A percentile compares a stretch with the other conserved stretches of the same genome.
These are phyloP conservation scores for Cutaneotrichosporon sp. DNA, from an alignment of 1,284 basidiomycete genomes.

Conservation along the genomic window DNA sequence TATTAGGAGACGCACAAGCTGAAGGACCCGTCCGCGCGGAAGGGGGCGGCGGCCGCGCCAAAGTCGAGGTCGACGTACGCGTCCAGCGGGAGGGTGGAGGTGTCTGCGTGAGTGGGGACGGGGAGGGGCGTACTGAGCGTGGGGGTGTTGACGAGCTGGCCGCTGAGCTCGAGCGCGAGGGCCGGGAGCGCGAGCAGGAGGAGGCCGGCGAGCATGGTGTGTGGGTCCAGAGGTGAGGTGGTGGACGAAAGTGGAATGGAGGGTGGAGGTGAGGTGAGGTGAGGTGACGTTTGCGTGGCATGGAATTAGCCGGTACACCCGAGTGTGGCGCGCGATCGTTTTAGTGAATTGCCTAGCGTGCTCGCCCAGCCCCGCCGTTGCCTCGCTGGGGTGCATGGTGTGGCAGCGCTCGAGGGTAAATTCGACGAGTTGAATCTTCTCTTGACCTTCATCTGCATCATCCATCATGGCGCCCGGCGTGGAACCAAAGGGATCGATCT, in stretches of 20 bases:
- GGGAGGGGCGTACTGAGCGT: too few species aligned
- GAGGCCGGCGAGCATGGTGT: constrained; percentile 3
- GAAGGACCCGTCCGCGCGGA: constrained; percentile 43
- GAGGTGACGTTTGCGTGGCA: neutral
- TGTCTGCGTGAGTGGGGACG: too few species aligned
- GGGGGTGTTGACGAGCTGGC: constrained; percentile 6
- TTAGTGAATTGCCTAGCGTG: too few species aligned
- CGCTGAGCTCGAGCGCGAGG: constrained; percentile 7
- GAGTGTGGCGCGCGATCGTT: neutral
- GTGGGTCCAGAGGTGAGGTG: too few species aligned
- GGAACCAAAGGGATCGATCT: too few species aligned
- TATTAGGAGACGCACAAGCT: constrained; percentile 32
- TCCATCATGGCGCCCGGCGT: too few species aligned
- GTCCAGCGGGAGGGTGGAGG: constrained; percentile 23
- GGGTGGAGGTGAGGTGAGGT: neutral
- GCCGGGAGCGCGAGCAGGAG: neutral
- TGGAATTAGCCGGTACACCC: neutral
- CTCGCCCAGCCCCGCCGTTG: too few species aligned
- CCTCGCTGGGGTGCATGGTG: too few species aligned
- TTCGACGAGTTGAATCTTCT: too few species aligned
- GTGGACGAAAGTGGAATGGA: neutral
- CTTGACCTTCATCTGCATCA: too few species aligned
- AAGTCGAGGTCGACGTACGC: constrained; percentile 39
- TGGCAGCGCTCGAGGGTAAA: too few species aligned
- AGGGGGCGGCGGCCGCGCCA: constrained; percentile 28